These are phyloP conservation scores for Skeletonema marinoi DNA, from an alignment of 108 stramenopile genomes.

Conservation along the genomic window DNA sequence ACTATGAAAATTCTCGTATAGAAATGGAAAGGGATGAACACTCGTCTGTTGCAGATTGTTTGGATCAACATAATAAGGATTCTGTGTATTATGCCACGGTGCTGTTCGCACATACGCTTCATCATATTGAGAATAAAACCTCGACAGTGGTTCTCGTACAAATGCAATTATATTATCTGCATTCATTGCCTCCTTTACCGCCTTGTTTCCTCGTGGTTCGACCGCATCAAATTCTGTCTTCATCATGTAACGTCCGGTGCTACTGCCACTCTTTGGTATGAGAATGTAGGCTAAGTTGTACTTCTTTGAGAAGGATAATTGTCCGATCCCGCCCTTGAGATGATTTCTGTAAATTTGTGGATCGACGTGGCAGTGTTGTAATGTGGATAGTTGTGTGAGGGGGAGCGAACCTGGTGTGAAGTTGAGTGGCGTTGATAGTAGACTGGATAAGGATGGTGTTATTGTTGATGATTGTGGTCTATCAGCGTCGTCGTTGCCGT, in stretches of 20 bases:
- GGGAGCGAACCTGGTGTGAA: conserved; percentile 27
- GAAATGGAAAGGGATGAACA: conserved; percentile 34
- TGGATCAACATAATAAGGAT: conserved; percentile 12
- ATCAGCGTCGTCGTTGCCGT: not conserved
- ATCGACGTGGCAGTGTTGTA: conserved; percentile 29
- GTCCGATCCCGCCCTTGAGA: conserved; percentile 2
- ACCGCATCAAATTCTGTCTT: conserved; percentile 15
- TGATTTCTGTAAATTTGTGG: conserved; percentile 22
- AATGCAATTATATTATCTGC: not conserved
- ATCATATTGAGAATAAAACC: conserved; percentile 39
- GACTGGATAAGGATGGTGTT: not conserved
- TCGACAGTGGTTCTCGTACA: conserved; percentile 23
- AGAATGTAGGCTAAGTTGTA: conserved; percentile 20
- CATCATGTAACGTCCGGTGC: conserved; percentile 38
- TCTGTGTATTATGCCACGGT: conserved; percentile 19
- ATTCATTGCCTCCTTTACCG: not conserved
- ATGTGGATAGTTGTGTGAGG: conserved; percentile 24
- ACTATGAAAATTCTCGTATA: not conserved
- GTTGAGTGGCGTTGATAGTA: conserved; percentile 19
- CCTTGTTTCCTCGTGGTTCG: conserved; percentile 6
- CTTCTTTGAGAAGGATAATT: conserved; percentile 21
- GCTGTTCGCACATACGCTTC: conserved; percentile 35
- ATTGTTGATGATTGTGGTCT: not conserved
- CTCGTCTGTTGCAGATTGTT: not conserved
- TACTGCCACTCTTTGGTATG: conserved; percentile 31